Evolutionary conservation across 2,329 filamentous ascomycete species (phyloP).

Genomic region (Trichoderma atroviride): DNA sequence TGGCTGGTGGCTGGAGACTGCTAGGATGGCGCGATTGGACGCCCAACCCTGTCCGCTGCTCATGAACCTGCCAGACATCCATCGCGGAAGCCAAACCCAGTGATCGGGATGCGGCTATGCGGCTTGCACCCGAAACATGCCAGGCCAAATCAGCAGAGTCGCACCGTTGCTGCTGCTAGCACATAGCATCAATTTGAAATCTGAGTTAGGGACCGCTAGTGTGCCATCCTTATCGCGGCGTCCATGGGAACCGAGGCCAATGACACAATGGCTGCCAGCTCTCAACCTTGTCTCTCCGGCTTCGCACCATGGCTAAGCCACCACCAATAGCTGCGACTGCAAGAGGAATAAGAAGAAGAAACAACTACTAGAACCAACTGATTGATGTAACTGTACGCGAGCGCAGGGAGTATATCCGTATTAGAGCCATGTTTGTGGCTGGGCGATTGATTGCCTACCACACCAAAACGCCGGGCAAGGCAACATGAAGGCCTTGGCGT

Average conservation of each 20-base stretch:
- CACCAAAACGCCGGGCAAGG: not conserved
- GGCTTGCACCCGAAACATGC: conserved; percentile 2
- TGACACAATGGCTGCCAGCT: not conserved
- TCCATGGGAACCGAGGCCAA: not conserved
- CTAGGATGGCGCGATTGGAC: not conserved
- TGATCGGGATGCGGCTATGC: conserved; percentile 13
- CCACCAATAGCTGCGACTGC: not conserved
- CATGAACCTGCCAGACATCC: conserved; percentile 2
- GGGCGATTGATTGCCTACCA: not conserved
- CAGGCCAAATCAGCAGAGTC: not conserved
- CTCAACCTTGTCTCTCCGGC: not conserved
- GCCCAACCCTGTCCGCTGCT: not conserved
- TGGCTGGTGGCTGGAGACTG: not conserved
- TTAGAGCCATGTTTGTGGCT: not conserved
- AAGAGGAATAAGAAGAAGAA: not conserved
- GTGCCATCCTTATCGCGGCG: not conserved
- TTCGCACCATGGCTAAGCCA: not conserved
- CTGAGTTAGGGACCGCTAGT: not conserved
- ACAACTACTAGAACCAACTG: not conserved
- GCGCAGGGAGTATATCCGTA: not conserved
- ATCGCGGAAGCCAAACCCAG: not conserved
- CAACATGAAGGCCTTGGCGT: not conserved
- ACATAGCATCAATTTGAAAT: not conserved
- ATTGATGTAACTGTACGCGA: not conserved
- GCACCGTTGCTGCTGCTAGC: not conserved